These are phyloP conservation scores for Sporothrix globosa DNA, from an alignment of 2,329 filamentous ascomycete species.

Conservation along the genomic window DNA sequence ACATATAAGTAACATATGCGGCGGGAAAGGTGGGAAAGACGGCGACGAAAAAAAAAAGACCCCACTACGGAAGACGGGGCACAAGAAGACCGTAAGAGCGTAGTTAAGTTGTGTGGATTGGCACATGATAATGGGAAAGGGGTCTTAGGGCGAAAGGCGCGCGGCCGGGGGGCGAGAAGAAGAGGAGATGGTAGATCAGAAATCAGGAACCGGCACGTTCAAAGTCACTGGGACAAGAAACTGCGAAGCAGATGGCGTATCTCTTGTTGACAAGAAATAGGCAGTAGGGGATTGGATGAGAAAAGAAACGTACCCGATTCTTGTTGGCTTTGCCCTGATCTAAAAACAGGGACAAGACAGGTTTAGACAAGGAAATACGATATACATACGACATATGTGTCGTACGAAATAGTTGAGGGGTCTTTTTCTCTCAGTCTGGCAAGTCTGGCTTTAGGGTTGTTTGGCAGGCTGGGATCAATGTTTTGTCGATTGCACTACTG, in stretches of 20 bases:
- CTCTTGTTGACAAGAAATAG: too few relatives aligned
- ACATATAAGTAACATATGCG: slow-evolving; percentile 17
- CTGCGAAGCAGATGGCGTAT: too few relatives aligned
- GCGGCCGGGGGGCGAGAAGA: background rate
- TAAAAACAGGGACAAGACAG: slow-evolving; percentile 6
- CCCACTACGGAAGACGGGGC: slow-evolving; percentile 17
- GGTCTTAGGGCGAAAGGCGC: background rate
- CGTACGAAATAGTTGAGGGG: background rate
- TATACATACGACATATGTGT: too few relatives aligned
- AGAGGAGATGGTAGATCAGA: background rate
- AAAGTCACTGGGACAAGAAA: background rate
- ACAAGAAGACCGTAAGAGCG: background rate
- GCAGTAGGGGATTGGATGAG: background rate
- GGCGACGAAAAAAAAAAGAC: slow-evolving; percentile 1
- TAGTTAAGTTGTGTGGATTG: background rate
- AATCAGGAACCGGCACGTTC: background rate
- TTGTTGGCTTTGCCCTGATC: background rate
- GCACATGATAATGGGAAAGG: slow-evolving; percentile 17
- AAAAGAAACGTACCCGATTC: background rate
- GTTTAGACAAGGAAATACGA: background rate
- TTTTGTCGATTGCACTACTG: background rate
- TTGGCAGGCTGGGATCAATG: too few relatives aligned
- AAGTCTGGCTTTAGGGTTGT: too few relatives aligned
- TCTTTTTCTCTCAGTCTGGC: background rate
- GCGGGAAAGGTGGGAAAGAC: background rate